A percentile compares a stretch with the other conserved stretches of the same genome.
Evolutionary conservation across 768 basidiomycete genomes (phyloP).

Genomic region (Russula olivacea): DNA sequence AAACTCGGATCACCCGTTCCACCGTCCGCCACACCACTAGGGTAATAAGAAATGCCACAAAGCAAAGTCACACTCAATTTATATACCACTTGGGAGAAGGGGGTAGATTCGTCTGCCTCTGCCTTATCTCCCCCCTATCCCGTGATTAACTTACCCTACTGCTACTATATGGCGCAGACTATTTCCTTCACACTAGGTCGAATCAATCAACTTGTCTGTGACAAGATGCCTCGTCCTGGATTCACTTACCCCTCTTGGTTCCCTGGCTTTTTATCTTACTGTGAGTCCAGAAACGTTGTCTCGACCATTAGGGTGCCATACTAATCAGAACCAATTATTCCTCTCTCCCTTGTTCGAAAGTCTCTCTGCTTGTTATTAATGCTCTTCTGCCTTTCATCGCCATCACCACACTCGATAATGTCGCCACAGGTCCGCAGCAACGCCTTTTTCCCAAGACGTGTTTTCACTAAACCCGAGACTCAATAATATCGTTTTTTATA

Average conservation of each 20-base stretch:
- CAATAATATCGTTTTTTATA: no score
- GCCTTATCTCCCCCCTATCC: no score
- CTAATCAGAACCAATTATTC: not conserved
- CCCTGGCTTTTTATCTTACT: slow-evolving; percentile 3
- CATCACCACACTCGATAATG: not conserved
- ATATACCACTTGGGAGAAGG: no score
- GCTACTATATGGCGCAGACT: no score
- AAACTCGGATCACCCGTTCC: no score
- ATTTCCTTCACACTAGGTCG: not conserved
- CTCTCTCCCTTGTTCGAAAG: not conserved
- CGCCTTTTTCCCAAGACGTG: not conserved
- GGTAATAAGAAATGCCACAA: no score
- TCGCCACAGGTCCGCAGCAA: slow-evolving; percentile 2
- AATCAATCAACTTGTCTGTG: slow-evolving; percentile 13
- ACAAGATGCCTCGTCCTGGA: slow-evolving; percentile 13
- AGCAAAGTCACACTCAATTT: no score
- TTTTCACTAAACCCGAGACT: not conserved
- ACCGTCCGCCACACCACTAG: no score
- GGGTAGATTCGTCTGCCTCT: no score
- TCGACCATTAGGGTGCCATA: not conserved
- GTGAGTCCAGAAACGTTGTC: not conserved
- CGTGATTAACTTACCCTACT: no score
- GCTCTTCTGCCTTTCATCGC: not conserved
- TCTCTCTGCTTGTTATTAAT: slow-evolving; percentile 13
- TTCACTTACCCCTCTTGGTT: slow-evolving; percentile 1